Evolutionary conservation across 768 basidiomycete genomes (phyloP), one percentile per base, ranked within the genome.

Genomic region (Amanita pallidorosea): DNA sequence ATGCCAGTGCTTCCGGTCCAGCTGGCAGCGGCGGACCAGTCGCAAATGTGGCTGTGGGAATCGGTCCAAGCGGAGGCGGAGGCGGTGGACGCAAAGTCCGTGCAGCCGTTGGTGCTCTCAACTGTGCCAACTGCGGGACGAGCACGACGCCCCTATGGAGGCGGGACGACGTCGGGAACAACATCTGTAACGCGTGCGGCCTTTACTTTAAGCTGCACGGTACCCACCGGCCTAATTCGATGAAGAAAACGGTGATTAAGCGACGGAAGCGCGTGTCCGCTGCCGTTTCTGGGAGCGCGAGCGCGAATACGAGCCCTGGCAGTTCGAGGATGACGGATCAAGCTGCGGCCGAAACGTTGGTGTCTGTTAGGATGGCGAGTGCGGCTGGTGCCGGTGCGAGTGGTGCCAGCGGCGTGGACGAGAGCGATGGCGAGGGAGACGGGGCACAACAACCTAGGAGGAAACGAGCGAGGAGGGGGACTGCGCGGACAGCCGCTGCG

Each of bases 171-270:
- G 81, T 88, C 37, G 91, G 91, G 51, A 92, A 92, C 66, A 91
- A 90, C 64, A 90, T 92, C 53, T 94, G 91, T 67, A 94, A 94
- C 70, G 91, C 91, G 48, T 94, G 91, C 67, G 91, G 95, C 51
- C 78, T 99, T 7, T 99, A 98, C 71, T 96, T 91, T 76, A 98
- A 99, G 69, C 77, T 99, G 11, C 96, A 99, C 70, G 92, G 93
- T 44, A 90, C 89, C 2, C 93, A 97, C 60, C 82, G 96, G 34
- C 96, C 96, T 35, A 94, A 93, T 56, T 90, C 92, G 55, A 95
- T 99, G 93, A 98, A 96, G 70, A 97, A 98, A 74, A 88, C 90
- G 4, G 91, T 96, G 58, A 99, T 99, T 77, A 99, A 99, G 71
- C 80, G 96, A 31, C 76, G 96, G 57, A 98, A 98, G 69, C 85